Evolutionary conservation across 768 basidiomycete genomes (phyloP), one percentile per base, ranked within the genome.

Genomic region (Suillus ampliporus): DNA sequence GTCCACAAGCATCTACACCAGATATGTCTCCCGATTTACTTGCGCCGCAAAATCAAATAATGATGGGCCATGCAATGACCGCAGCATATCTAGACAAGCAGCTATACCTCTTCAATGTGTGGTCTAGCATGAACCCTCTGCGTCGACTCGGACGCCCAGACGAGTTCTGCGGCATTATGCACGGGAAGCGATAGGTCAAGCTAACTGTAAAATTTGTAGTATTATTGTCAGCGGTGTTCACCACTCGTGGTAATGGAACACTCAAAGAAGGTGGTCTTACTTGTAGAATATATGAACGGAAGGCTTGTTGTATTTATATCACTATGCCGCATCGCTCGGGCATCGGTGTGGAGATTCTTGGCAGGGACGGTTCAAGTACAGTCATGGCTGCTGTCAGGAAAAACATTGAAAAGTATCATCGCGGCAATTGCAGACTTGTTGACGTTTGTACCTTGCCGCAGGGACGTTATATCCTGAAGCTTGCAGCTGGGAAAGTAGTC

Each of bases 1-100:
- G 89, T 92, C 62, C 93, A 93, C 73, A 4, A 83, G 90, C 68
- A 90, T 92, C 34, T 89, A 89, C 70, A 92, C 90, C 7, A 80
- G 79, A 87, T 88, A 59, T 46, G 78, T 72, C 8, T 9, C 5
- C 43, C 40, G 38, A 40, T 35, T 31, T 4, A 28, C 17, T 40
- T 11, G 11, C 11, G 28, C 10, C 11, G 15, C 15, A 38, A 26
- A 17, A 26, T 5, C 5, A 26, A 19, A 56, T 34, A 2, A 13
- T 15, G 9, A 34, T 46, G n/a, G 7, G 11, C 9, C 58, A 17
- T 62, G 90, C 89, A 64, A 91, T 91, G 90, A 91, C 91, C 41
- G 88, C 87, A 67, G 86, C 84, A 26, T 89, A 85, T 74, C 77
- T 92, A 26, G 88, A 92, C 73, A 76, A 71, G 37, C 79, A 90